Percentiles rank a stretch among this genome's conserved stretches.
These are phyloP conservation scores for Boechera retrofracta DNA, from an alignment of 345 rosid species.

Conservation along the genomic window DNA sequence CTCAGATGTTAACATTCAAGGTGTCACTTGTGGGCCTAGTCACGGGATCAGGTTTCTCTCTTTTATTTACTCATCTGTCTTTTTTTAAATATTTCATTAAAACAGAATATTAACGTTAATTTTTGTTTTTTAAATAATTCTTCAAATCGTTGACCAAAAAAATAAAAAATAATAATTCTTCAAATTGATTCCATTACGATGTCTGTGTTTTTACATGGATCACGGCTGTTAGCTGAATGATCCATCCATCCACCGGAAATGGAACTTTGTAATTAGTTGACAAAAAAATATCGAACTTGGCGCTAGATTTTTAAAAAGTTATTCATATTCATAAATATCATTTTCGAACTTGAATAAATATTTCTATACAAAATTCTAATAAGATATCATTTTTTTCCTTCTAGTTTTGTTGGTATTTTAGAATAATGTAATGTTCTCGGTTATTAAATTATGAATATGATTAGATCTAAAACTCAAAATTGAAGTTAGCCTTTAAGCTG, in stretches of 20 bases:
- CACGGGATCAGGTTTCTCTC: slow-evolving; percentile 83
- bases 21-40: slow-evolving; percentile 86
- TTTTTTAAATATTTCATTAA: no score
- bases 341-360: not conserved
- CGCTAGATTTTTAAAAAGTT: not conserved
- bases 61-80: not conserved
- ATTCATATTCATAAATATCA: not conserved
- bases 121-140: not conserved
- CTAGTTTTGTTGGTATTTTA: no score
- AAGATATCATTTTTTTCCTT: no score
- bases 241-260: not conserved
- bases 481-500: no score
- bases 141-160: no score
- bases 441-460: no score
- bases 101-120: not conserved
- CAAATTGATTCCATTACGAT: slow-evolving; percentile 17
- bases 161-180: not conserved
- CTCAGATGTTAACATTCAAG: slow-evolving; percentile 66
- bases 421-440: no score
- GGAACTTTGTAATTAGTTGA: slow-evolving; percentile 22
- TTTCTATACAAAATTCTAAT: not conserved
- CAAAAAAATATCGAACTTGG: not conserved
- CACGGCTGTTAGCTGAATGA: slow-evolving; percentile 31
- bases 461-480: no score
- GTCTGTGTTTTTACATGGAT: slow-evolving; percentile 4